Evolutionary conservation across 2,329 filamentous ascomycete genomes (phyloP), one percentile per base, ranked within the genome.

Genomic region (Diaporthe caulivora): DNA sequence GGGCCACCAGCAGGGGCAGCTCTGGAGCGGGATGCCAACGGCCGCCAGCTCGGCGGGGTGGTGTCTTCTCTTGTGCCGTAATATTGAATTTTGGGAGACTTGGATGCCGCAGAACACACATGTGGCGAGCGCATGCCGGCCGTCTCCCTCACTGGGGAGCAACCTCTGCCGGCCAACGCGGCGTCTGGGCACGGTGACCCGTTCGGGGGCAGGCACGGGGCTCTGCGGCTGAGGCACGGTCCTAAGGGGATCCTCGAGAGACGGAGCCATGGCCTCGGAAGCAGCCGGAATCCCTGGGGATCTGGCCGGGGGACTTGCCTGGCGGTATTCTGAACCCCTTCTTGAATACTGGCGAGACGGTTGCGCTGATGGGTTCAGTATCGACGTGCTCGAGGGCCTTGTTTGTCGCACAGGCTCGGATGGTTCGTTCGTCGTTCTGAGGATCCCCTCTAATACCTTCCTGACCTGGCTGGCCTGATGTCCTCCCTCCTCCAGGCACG

Each of bases 1-100:
- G 8, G 68, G 68, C 55, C 54, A 72, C 60, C 51, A 68, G 40
- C 70, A 72, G 10, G 70, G 29, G 9, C 44, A 57, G 13, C 18
- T 15, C 9, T 37, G 40, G 2, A 68, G 42, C 18, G 53, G 60
- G n/a, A 72, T 49, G 3, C 70, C 70, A n/a, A 34, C 70, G n/a
- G 70, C 70, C 17, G 70, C 62, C 29, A 68, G 40, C 40, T 72
- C 70, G 2, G 60, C 70, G 34, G 70, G 26, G 13, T 68, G 70
- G 15, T 57, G 60, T 15, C 51, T 49, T 15, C 55, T 51, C 44
- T 68, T 72, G 42, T 72, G 70, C 15, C 53, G 17, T 4, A 67
- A 21, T 6, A 72, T 44, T 37, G 47, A 60, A 9, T 34, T 40
- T 31, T 49, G 34, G n/a, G 49, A 47, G 31, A 65, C 11, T 34